phyloP scores from a whole-genome alignment of 495 filamentous ascomycete genomes.

The Apodospora peruviana region DNA sequence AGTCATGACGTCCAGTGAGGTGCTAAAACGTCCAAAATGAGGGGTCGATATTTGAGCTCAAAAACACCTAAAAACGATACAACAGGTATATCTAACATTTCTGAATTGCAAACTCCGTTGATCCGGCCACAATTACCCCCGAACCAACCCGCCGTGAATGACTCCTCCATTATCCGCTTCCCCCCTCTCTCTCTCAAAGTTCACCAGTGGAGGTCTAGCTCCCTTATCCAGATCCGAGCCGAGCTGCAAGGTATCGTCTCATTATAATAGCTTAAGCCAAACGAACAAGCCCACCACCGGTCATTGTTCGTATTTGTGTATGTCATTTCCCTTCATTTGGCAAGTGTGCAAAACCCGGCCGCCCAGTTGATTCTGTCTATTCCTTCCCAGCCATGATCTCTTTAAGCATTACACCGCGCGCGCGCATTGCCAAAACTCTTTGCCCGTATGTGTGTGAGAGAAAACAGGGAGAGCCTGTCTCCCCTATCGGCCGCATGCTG shows the following conservation, averaged over 20 bases:
- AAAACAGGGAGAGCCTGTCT: too few relatives aligned
- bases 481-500: too few relatives aligned
- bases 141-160: too few relatives aligned
- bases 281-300: not conserved
- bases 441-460: too few relatives aligned
- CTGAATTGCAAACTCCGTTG: not conserved
- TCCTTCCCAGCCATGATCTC: not conserved
- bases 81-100: slow-evolving; percentile 5
- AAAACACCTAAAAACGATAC: not conserved
- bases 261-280: not conserved
- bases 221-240: not conserved
- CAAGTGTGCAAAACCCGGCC: too few relatives aligned
- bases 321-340: not conserved
- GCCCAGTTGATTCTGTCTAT: not conserved
- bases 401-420: not conserved
- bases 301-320: not conserved
- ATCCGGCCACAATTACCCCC: too few relatives aligned
- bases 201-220: too few relatives aligned
- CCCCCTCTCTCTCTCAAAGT: not conserved
- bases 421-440: too few relatives aligned
- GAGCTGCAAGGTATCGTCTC: not conserved
- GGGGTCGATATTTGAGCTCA: not conserved
- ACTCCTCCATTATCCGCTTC: too few relatives aligned
- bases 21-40: not conserved
- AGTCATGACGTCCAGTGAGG: too few relatives aligned